phyloP scores from a whole-genome alignment of 176 grass and related monocot species.

The Oryza glumipatula region DNA sequence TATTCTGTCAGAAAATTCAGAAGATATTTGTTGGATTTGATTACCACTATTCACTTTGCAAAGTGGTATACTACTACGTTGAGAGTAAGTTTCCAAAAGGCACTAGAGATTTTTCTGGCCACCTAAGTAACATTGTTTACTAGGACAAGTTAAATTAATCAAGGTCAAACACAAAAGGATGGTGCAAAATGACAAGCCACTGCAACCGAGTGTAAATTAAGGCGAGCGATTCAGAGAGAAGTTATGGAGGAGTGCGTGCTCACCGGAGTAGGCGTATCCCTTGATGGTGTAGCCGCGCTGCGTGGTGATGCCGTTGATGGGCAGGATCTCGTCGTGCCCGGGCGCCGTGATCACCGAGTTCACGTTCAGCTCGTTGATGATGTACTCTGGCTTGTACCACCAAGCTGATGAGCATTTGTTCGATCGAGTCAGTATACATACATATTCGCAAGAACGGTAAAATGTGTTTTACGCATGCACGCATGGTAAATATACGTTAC shows the following conservation, averaged over 20 bases:
- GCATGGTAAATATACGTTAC: conserved; percentile 21
- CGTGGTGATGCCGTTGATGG: conserved; percentile 83
- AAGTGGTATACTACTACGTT: neutral
- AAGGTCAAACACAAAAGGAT: neutral
- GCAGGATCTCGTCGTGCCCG: conserved; percentile 91
- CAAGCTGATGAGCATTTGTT: conserved; percentile 51
- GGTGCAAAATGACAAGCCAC: neutral
- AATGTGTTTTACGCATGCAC: neutral
- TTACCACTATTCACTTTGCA: neutral
- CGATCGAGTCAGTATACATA: neutral
- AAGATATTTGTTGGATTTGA: conserved; percentile 12
- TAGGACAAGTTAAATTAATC: no score
- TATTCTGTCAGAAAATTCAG: neutral
- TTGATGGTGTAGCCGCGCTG: conserved; percentile 80
- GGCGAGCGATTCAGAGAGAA: neutral
- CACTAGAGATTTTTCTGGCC: neutral
- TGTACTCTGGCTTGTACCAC: conserved; percentile 99
- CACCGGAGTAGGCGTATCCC: conserved; percentile 95
- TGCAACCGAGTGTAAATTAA: neutral
- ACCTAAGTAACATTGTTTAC: neutral
- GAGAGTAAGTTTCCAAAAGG: neutral
- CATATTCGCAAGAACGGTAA: neutral
- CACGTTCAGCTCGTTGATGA: conserved; percentile 94
- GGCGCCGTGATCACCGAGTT: conserved; percentile 97
- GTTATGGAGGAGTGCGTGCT: conserved; percentile 14